These are phyloP conservation scores for Tetratostichococcus sp. DNA, from an alignment of 139 green algal species.

Conservation along the genomic window DNA sequence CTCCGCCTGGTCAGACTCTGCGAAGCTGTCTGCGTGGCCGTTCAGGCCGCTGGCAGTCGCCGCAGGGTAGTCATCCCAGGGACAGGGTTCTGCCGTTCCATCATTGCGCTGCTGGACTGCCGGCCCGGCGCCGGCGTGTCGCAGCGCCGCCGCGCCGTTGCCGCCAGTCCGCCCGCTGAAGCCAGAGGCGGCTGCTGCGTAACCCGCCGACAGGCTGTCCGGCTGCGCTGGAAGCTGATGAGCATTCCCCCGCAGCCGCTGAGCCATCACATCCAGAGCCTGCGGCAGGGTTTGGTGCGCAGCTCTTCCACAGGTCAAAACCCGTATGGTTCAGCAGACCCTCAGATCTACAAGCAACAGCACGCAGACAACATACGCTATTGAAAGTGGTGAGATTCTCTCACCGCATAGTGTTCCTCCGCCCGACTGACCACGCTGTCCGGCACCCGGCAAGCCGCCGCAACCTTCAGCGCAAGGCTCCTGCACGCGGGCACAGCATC, in stretches of 20 bases:
- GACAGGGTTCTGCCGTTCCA: not conserved
- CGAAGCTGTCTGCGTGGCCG: not conserved
- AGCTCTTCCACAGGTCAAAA: too few species aligned
- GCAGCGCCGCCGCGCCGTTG: not conserved
- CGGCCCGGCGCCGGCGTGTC: too few species aligned
- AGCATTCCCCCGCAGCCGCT: not conserved
- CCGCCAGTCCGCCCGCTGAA: not conserved
- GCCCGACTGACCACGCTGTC: slow-evolving; percentile 21
- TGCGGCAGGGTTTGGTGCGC: not conserved
- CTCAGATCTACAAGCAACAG: too few species aligned
- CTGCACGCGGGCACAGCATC: too few species aligned
- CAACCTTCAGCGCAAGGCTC: slow-evolving; percentile 57
- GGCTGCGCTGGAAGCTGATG: not conserved
- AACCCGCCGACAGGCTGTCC: not conserved
- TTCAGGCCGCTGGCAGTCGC: not conserved
- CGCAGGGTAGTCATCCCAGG: not conserved
- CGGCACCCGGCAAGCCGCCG: slow-evolving; percentile 31
- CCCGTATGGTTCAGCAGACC: too few species aligned
- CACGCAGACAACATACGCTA: too few species aligned
- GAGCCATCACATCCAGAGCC: not conserved
- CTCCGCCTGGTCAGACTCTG: too few species aligned
- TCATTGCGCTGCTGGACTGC: not conserved
- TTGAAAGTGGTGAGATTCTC: too few species aligned
- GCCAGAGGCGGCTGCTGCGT: too few species aligned
- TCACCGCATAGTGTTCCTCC: slow-evolving; percentile 19